Evolutionary conservation across 768 basidiomycete species (phyloP).

Genomic region (Amanita muscaria): DNA sequence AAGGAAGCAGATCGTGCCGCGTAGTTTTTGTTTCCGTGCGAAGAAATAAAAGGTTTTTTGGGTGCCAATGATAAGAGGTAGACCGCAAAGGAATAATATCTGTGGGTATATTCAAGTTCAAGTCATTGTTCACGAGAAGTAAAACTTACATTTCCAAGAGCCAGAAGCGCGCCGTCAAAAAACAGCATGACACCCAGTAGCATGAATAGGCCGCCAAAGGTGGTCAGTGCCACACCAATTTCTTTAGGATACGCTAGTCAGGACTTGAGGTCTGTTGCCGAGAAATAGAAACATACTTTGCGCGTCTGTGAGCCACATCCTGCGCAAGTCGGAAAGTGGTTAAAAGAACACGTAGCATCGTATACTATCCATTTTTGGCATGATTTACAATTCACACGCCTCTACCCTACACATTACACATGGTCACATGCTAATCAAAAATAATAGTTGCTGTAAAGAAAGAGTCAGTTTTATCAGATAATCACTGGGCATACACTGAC

Average conservation of each 20-base stretch:
- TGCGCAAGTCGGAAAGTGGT: slow-evolving; percentile 9
- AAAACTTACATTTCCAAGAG: slow-evolving; percentile 81
- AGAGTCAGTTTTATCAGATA: too few relatives aligned
- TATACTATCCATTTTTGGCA: slow-evolving; percentile 1
- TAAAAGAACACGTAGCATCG: slow-evolving; percentile 4
- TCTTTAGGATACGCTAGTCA: slow-evolving; percentile 35
- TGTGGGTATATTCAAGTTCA: slow-evolving; percentile 20
- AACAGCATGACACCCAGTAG: slow-evolving; percentile 91
- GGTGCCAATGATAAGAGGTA: slow-evolving; percentile 95
- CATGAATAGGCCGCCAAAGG: slow-evolving; percentile 94
- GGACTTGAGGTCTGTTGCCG: background rate
- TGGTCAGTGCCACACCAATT: slow-evolving; percentile 94
- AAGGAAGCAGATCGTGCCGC: slow-evolving; percentile 83
- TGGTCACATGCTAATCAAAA: slow-evolving; percentile 1
- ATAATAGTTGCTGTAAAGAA: too few relatives aligned
- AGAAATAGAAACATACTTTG: slow-evolving; percentile 37
- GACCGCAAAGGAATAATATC: slow-evolving; percentile 90
- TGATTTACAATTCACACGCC: slow-evolving; percentile 2
- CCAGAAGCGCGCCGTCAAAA: slow-evolving; percentile 92
- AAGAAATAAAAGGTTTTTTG: slow-evolving; percentile 98
- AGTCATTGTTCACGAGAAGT: background rate
- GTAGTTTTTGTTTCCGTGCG: slow-evolving; percentile 87
- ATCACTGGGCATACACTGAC: too few relatives aligned
- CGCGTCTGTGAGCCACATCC: slow-evolving; percentile 60
- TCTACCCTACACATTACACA: background rate